Conservation (phyloP, 2,329 filamentous ascomycete species). For the Albophoma yamanashiensis region DNA sequence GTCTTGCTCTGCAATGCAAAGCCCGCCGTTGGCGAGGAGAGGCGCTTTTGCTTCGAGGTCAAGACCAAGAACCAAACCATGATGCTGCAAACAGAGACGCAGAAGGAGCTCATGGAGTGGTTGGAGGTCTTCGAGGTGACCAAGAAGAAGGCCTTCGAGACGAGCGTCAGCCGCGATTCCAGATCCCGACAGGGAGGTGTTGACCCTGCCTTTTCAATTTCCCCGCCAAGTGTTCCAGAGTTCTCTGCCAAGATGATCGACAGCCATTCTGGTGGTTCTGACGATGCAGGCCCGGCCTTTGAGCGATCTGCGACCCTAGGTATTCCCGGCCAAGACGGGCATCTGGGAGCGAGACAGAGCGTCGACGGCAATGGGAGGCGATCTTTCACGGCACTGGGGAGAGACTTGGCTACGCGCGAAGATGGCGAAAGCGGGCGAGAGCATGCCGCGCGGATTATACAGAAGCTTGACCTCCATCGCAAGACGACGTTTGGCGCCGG, state of each 20-base stretch:
- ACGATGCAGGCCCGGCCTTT: constrained; percentile 25
- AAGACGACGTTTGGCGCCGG: constrained; percentile 53
- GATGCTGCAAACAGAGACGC: constrained; percentile 85
- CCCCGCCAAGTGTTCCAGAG: constrained; percentile 75
- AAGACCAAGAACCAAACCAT: constrained; percentile 94
- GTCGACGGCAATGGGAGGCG: constrained; percentile 56
- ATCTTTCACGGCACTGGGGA: constrained; percentile 42
- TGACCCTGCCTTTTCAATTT: constrained; percentile 84
- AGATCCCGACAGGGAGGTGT: constrained; percentile 35
- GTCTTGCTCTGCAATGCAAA: constrained; percentile 89
- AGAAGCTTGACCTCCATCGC: constrained; percentile 82
- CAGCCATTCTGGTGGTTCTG: constrained; percentile 43
- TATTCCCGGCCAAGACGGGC: constrained; percentile 47
- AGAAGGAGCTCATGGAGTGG: constrained; percentile 88
- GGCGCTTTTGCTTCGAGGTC: constrained; percentile 94
- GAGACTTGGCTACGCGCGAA: constrained; percentile 37
- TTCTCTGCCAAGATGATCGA: constrained; percentile 76
- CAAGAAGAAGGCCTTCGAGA: constrained; percentile 85
- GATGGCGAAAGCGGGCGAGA: constrained; percentile 70
- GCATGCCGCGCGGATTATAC: constrained; percentile 80
- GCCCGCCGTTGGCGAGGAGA: constrained; percentile 83
- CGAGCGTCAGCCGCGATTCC: constrained; percentile 43
- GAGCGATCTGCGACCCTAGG: constrained; percentile 58
- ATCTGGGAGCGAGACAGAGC: constrained; percentile 50
- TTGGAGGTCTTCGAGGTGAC: constrained; percentile 86